Percentiles rank a stretch among this genome's conserved stretches.
phyloP scores from a whole-genome alignment of 306 rosid species.

The Sphenostylis stenocarpa region DNA sequence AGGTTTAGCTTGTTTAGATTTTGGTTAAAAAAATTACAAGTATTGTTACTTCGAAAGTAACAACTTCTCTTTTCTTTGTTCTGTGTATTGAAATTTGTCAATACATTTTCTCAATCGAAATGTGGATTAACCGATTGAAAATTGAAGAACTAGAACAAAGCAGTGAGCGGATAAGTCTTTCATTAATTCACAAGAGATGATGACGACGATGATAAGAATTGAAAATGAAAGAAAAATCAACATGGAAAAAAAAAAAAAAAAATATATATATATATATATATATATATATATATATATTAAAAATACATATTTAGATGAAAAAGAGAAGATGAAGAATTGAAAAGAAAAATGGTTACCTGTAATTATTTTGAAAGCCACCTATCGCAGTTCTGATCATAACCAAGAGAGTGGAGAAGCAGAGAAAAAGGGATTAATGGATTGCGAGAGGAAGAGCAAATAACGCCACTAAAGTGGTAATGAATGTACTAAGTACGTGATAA shows the following conservation, averaged over 20 bases:
- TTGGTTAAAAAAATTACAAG: too few species aligned
- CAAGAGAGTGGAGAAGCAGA: not conserved
- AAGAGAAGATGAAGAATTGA: not conserved
- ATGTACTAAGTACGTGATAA: not conserved
- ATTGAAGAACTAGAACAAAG: too few species aligned
- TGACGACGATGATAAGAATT: not conserved
- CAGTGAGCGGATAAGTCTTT: too few species aligned
- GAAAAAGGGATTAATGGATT: not conserved
- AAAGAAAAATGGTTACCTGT: not conserved
- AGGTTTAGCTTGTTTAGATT: not conserved
- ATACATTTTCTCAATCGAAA: too few species aligned
- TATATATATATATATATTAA: too few species aligned
- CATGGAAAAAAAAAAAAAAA: too few species aligned
- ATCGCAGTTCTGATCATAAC: not conserved
- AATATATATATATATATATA: too few species aligned
- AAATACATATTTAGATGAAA: too few species aligned
- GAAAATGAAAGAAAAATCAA: constrained; percentile 1
- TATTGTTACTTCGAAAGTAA: too few species aligned
- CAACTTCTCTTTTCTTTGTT: too few species aligned
- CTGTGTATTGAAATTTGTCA: too few species aligned
- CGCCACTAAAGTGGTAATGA: not conserved
- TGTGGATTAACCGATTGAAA: too few species aligned
- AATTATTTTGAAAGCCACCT: not conserved
- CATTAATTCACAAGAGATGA: not conserved
- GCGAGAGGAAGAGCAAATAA: not conserved